A percentile compares a stretch with the other conserved stretches of the same genome.
These are phyloP conservation scores for Dactylellina sp. DNA, from an alignment of 2,329 filamentous ascomycete genomes.

Conservation along the genomic window DNA sequence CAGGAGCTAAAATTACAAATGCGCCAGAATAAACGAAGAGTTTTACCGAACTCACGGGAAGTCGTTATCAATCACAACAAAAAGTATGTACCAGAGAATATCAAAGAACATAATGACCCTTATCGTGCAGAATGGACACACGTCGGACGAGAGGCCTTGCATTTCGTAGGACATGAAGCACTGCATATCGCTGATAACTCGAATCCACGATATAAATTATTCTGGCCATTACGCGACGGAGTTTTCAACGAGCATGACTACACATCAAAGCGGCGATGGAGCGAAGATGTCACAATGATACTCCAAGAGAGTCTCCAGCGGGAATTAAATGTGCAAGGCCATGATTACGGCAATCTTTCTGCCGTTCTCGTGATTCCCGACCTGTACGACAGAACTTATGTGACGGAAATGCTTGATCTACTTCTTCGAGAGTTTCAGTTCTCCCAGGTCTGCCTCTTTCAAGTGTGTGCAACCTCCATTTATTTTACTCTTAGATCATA, in stretches of 20 bases:
- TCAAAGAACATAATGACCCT: conserved; percentile 93
- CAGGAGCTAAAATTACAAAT: conserved; percentile 89
- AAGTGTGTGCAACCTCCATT: conserved; percentile 63
- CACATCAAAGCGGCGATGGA: conserved; percentile 79
- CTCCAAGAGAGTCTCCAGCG: conserved; percentile 85
- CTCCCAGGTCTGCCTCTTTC: conserved; percentile 88
- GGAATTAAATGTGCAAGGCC: conserved; percentile 83
- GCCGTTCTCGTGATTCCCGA: conserved; percentile 98
- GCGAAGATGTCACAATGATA: conserved; percentile 87
- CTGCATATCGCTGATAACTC: conserved; percentile 90
- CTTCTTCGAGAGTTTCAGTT: conserved; percentile 92
- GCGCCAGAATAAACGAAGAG: conserved; percentile 92
- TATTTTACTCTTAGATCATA: not conserved
- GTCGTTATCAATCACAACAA: conserved; percentile 94
- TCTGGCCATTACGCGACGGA: conserved; percentile 89
- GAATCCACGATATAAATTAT: conserved; percentile 86
- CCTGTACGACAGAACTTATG: conserved; percentile 93
- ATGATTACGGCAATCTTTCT: conserved; percentile 88
- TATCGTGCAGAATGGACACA: conserved; percentile 97
- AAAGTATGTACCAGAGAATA: conserved; percentile 82
- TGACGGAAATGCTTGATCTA: conserved; percentile 84
- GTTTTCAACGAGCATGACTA: conserved; percentile 94
- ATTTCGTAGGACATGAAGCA: conserved; percentile 84
- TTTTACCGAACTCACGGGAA: conserved; percentile 97
- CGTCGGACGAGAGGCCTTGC: conserved; percentile 77